Percentiles rank a stretch among this genome's conserved stretches.
Evolutionary conservation across 805 yeast species (phyloP).

Genomic region (Teunomyces tritomae): DNA sequence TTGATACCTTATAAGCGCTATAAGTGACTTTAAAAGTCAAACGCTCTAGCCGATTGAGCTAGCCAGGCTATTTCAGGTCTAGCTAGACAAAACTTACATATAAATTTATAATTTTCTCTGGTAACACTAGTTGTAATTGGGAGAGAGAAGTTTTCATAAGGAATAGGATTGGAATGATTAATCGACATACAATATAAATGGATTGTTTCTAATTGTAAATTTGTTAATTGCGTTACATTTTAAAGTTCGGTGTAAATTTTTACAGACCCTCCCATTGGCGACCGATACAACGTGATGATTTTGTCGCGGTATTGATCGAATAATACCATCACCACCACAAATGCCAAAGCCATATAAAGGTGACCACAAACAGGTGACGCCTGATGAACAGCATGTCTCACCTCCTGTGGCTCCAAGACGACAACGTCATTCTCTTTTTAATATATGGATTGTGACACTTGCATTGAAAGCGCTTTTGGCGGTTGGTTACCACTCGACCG

Average conservation of each 20-base stretch:
- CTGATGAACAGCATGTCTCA: neutral
- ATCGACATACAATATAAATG: no score
- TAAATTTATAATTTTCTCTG: neutral
- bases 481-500: constrained; percentile 86
- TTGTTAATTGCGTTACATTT: no score
- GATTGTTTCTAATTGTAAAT: no score
- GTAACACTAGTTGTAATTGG: no score
- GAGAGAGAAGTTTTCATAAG: no score
- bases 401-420: neutral
- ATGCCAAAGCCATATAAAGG: constrained; percentile 2
- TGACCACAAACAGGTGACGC: neutral
- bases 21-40: constrained; percentile 19
- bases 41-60: constrained; percentile 30
- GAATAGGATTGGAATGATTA: no score
- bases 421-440: constrained; percentile 24
- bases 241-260: neutral
- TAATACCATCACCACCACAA: neutral
- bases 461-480: constrained; percentile 34
- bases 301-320: neutral
- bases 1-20: constrained; percentile 15
- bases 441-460: constrained; percentile 36
- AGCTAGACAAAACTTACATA: neutral
- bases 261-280: neutral
- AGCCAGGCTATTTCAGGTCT: constrained; percentile 17
- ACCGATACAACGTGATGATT: neutral